These are phyloP conservation scores for Backusella liffmaniae DNA, from an alignment of 192 early-diverging fungal genomes.

Conservation along the genomic window DNA sequence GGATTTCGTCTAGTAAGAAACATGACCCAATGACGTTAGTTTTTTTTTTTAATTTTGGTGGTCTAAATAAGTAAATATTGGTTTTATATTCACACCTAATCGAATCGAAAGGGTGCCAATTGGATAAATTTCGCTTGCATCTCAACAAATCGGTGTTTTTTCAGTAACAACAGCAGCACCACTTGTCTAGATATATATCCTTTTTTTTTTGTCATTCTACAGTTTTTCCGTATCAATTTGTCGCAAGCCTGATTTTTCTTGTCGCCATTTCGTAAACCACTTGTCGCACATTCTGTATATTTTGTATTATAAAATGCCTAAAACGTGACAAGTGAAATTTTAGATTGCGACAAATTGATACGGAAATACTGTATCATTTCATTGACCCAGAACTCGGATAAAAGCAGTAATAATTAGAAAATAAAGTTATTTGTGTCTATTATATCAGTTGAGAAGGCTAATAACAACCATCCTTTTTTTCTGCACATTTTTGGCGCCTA, in stretches of 20 bases:
- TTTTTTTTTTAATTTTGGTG: background rate
- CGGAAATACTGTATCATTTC: background rate
- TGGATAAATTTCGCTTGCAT: background rate
- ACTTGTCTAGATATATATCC: background rate
- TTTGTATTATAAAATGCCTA: no score
- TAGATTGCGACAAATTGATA: no score
- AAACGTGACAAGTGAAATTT: no score
- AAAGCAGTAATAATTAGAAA: background rate
- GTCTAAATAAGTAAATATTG: background rate
- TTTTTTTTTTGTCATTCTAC: background rate
- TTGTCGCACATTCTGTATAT: no score
- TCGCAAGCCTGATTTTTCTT: no score
- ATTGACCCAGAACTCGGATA: background rate
- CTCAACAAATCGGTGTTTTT: background rate
- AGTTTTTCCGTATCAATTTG: no score
- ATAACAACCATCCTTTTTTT: background rate
- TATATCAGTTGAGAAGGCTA: background rate
- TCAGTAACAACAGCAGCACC: background rate
- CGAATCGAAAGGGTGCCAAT: background rate
- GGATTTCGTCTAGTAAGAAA: background rate
- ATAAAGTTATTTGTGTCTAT: no score
- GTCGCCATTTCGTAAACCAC: no score
- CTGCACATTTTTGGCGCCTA: background rate
- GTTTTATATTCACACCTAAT: background rate
- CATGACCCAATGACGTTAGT: background rate